Evolutionary conservation across 495 filamentous ascomycete species (phyloP).

Genomic region (Aspergillus sparsus): DNA sequence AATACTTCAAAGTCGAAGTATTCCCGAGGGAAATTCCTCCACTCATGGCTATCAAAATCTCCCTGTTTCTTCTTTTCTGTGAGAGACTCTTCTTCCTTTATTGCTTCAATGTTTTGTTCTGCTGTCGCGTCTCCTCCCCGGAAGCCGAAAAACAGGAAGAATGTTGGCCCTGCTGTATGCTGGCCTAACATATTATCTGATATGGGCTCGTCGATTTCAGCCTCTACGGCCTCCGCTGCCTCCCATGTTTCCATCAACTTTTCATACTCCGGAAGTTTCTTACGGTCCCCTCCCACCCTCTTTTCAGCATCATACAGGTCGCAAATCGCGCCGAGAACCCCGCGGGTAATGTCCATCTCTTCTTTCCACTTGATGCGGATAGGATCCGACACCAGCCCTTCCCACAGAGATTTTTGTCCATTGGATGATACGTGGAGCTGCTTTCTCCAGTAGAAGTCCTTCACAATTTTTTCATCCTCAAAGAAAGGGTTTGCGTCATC

Average conservation of each 20-base stretch:
- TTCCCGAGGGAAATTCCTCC: conserved; percentile 17
- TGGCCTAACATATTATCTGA: conserved; percentile 56
- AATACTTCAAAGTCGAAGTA: conserved; percentile 72
- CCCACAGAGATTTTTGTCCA: conserved; percentile 58
- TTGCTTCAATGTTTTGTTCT: conserved; percentile 64
- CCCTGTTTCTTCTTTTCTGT: no score
- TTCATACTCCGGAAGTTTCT: conserved; percentile 52
- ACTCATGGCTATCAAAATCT: no score
- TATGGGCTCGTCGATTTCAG: conserved; percentile 50
- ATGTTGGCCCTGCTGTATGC: conserved; percentile 63
- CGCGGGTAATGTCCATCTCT: conserved; percentile 78
- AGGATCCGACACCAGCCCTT: conserved; percentile 78
- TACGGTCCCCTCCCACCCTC: conserved; percentile 43
- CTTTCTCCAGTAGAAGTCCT: conserved; percentile 83
- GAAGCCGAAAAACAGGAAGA: conserved; percentile 89
- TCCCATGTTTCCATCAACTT: conserved; percentile 50
- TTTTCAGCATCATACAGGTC: conserved; percentile 67
- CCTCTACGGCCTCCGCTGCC: conserved; percentile 35
- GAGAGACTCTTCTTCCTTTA: conserved; percentile 46
- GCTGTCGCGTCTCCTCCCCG: conserved; percentile 64
- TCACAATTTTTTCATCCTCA: conserved; percentile 71
- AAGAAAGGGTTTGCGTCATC: conserved; percentile 69
- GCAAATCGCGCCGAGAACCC: conserved; percentile 70
- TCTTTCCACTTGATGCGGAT: conserved; percentile 87
- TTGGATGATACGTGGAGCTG: conserved; percentile 35